These are phyloP conservation scores for Paxillus ammoniavirescens DNA, from an alignment of 768 basidiomycete species.

Conservation along the genomic window DNA sequence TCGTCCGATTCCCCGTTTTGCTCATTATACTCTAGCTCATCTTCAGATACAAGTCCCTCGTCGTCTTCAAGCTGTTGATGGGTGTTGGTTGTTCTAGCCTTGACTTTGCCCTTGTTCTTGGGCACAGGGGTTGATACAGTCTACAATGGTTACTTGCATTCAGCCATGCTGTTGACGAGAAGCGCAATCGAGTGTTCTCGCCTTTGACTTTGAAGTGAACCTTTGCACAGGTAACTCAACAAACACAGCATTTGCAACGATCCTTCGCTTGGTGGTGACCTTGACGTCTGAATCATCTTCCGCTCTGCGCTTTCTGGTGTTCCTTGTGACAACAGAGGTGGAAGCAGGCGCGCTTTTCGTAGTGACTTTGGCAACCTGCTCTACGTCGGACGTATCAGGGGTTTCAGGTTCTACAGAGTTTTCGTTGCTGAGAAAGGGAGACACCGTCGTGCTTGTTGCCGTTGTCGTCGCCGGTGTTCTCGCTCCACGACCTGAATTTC, in stretches of 20 bases:
- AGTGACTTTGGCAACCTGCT: slow-evolving; percentile 3
- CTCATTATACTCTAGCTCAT: slow-evolving; percentile 41
- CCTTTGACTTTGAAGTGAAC: slow-evolving; percentile 18
- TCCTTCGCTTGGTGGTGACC: slow-evolving; percentile 34
- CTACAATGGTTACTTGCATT: slow-evolving; percentile 16
- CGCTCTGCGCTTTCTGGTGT: slow-evolving; percentile 32
- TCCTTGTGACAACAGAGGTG: slow-evolving; percentile 5
- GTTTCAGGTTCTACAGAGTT: slow-evolving; percentile 48
- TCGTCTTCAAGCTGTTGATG: slow-evolving; percentile 27
- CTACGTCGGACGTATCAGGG: slow-evolving; percentile 49
- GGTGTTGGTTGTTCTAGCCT: slow-evolving; percentile 22
- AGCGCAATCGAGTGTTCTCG: slow-evolving; percentile 11
- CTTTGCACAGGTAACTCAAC: slow-evolving; percentile 13
- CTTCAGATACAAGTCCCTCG: slow-evolving; percentile 33
- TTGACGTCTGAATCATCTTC: slow-evolving; percentile 29
- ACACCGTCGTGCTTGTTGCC: slow-evolving; percentile 40
- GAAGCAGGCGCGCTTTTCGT: slow-evolving; percentile 1
- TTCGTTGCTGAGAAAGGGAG: slow-evolving; percentile 51
- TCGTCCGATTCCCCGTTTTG: slow-evolving; percentile 49
- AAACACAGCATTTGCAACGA: slow-evolving; percentile 26
- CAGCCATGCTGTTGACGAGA: slow-evolving; percentile 7
- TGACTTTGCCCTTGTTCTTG: slow-evolving; percentile 26
- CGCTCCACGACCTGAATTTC: slow-evolving; percentile 12
- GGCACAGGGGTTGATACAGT: not conserved
- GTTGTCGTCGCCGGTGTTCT: slow-evolving; percentile 26